Evolutionary conservation across 225 moss, liverwort and hornwort genomes (phyloP).

Genomic region (Bryum argenteum): DNA sequence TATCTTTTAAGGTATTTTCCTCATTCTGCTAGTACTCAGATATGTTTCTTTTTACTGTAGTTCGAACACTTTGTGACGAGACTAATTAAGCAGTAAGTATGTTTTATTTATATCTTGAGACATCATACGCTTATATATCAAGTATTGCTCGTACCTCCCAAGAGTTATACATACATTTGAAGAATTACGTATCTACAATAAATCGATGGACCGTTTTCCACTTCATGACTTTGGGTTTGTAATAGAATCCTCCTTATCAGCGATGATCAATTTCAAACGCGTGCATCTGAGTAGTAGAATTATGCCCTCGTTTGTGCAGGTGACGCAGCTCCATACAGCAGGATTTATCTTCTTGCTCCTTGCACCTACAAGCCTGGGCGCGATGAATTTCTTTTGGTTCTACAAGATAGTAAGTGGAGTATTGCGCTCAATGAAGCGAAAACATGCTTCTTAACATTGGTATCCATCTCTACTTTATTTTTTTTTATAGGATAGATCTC

Average conservation of each 20-base stretch:
- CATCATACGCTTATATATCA: too few species aligned
- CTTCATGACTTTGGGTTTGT: neutral
- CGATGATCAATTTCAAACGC: neutral
- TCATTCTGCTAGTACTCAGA: too few species aligned
- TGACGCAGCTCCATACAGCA: constrained; percentile 40
- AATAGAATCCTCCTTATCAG: neutral
- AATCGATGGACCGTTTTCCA: neutral
- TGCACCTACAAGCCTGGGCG: constrained; percentile 53
- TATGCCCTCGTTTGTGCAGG: constrained; percentile 27
- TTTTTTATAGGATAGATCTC: too few species aligned
- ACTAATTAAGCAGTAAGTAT: too few species aligned
- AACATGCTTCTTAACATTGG: constrained; percentile 31
- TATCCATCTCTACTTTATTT: too few species aligned
- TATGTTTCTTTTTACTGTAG: too few species aligned
- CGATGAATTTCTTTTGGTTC: constrained; percentile 62
- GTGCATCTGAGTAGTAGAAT: constrained; percentile 15
- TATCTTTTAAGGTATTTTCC: too few species aligned
- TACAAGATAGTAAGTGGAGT: constrained; percentile 37
- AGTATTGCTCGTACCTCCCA: too few species aligned
- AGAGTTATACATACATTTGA: too few species aligned
- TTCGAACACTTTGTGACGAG: too few species aligned
- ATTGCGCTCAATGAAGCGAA: constrained; percentile 23
- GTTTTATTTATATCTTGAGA: too few species aligned
- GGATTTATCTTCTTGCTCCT: constrained; percentile 46
- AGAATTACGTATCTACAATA: too few species aligned